Percentiles rank a stretch among this genome's conserved stretches.
These are phyloP conservation scores for Hanseniaspora nectarophila DNA, from an alignment of 805 yeast genomes.

Conservation along the genomic window DNA sequence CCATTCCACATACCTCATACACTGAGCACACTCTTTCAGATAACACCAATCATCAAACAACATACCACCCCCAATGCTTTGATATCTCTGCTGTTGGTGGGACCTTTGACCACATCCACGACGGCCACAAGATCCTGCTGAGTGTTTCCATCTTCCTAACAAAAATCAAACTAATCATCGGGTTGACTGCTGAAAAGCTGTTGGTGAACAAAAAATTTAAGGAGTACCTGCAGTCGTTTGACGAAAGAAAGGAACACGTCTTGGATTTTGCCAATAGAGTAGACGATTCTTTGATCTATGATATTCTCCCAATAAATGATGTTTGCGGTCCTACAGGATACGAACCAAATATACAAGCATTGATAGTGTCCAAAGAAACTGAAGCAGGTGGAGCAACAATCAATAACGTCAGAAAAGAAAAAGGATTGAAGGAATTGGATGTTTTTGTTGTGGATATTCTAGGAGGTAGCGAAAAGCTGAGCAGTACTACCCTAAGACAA, in stretches of 20 bases:
- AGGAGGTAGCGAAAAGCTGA: conserved; percentile 65
- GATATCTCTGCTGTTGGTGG: conserved; percentile 70
- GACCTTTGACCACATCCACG: conserved; percentile 92
- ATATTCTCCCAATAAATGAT: conserved; percentile 59
- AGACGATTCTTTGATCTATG: conserved; percentile 37
- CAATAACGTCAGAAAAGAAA: conserved; percentile 49
- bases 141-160: conserved; percentile 42
- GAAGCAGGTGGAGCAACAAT: conserved; percentile 59
- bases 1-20: neutral
- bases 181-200: conserved; percentile 68
- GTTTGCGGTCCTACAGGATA: conserved; percentile 90
- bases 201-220: conserved; percentile 63
- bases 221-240: conserved; percentile 50
- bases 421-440: conserved; percentile 41
- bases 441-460: conserved; percentile 50
- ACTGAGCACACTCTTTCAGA: neutral
- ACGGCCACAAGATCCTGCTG: conserved; percentile 86
- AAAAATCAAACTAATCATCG: conserved; percentile 47
- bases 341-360: conserved; percentile 58
- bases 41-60: neutral
- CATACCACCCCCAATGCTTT: conserved; percentile 24
- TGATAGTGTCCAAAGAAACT: conserved; percentile 75
- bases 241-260: conserved; percentile 38
- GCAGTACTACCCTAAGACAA: conserved; percentile 69
- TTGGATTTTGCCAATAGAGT: conserved; percentile 38